These are phyloP conservation scores for Colletotrichum eleusines DNA, from an alignment of 2,329 filamentous ascomycete species.

Conservation along the genomic window DNA sequence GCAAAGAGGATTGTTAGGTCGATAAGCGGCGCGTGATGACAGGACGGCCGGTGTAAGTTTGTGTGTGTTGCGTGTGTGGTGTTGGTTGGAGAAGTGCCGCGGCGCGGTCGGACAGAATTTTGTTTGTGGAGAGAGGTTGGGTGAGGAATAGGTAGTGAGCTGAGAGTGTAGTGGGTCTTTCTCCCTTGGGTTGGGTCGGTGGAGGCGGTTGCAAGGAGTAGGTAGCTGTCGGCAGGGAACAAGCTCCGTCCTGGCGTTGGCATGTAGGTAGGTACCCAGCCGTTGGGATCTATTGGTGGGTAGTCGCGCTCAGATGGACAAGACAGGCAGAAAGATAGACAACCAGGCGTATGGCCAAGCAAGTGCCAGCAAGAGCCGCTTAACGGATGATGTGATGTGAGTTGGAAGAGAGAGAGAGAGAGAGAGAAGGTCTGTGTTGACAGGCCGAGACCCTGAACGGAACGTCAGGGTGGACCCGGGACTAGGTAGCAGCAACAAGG, in stretches of 20 bases:
- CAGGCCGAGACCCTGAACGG: constrained; percentile 10
- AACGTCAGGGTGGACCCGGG: not conserved
- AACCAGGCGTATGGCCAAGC: not conserved
- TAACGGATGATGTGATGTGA: not conserved
- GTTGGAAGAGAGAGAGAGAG: not conserved
- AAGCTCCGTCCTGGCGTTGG: constrained; percentile 27
- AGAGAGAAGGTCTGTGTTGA: not conserved
- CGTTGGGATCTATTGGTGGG: not conserved
- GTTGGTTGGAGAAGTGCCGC: constrained; percentile 22
- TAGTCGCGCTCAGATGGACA: not conserved
- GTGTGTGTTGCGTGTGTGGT: not conserved
- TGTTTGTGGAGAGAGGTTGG: not conserved
- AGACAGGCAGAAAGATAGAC: not conserved
- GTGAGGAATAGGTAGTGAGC: not conserved
- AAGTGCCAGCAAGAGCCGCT: constrained; percentile 22
- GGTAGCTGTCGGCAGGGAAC: constrained; percentile 29
- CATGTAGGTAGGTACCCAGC: too few species aligned
- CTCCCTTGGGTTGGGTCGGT: not conserved
- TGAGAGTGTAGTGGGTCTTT: too few species aligned
- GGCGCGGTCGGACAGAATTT: constrained; percentile 1
- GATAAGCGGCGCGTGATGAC: constrained; percentile 17
- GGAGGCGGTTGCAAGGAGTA: constrained; percentile 23
- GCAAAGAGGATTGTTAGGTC: constrained; percentile 12
- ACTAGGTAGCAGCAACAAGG: not conserved
- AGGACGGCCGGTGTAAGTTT: too few species aligned